These are phyloP conservation scores for Chlorella sp. DNA, from an alignment of 139 green algal genomes.

Conservation along the genomic window DNA sequence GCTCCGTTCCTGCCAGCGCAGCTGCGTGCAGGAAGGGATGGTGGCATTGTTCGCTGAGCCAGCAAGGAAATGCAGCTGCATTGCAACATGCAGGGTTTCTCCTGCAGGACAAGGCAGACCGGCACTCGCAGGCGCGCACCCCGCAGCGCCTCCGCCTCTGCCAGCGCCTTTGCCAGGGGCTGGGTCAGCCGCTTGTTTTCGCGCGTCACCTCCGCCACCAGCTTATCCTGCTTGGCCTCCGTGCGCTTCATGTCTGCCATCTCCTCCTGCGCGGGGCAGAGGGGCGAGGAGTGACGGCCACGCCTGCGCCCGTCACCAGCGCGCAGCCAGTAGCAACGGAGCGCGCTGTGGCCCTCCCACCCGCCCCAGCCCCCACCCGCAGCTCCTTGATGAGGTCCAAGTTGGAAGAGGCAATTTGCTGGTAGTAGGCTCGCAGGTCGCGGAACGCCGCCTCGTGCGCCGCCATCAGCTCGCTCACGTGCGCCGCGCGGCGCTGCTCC, in stretches of 20 bases:
- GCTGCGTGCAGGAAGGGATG: too few relatives aligned
- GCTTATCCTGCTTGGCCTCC: slow-evolving; percentile 85
- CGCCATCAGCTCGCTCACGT: slow-evolving; percentile 18
- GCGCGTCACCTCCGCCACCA: slow-evolving; percentile 79
- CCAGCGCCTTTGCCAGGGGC: slow-evolving; percentile 64
- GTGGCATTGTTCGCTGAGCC: too few relatives aligned
- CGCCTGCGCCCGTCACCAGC: background rate
- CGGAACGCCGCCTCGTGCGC: slow-evolving; percentile 58
- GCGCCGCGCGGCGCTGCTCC: background rate
- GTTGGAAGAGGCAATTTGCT: slow-evolving; percentile 93
- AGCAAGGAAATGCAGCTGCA: too few relatives aligned
- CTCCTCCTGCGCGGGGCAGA: slow-evolving; percentile 58
- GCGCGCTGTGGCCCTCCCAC: too few relatives aligned
- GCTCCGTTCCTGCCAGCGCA: slow-evolving; percentile 80
- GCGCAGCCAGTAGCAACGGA: too few relatives aligned
- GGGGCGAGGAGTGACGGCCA: background rate
- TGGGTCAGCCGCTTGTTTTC: slow-evolving; percentile 91
- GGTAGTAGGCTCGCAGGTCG: slow-evolving; percentile 96
- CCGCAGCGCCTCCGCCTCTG: background rate
- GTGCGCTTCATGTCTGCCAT: slow-evolving; percentile 88
- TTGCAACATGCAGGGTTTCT: too few relatives aligned
- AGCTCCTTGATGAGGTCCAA: slow-evolving; percentile 93
- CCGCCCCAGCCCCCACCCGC: slow-evolving; percentile 41
- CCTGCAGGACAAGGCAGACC: too few relatives aligned
- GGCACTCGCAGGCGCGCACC: too few relatives aligned